Base-by-base conservation (phyloP, 1,139 yeast species). In the Kluyveromyces sp. region DNA sequence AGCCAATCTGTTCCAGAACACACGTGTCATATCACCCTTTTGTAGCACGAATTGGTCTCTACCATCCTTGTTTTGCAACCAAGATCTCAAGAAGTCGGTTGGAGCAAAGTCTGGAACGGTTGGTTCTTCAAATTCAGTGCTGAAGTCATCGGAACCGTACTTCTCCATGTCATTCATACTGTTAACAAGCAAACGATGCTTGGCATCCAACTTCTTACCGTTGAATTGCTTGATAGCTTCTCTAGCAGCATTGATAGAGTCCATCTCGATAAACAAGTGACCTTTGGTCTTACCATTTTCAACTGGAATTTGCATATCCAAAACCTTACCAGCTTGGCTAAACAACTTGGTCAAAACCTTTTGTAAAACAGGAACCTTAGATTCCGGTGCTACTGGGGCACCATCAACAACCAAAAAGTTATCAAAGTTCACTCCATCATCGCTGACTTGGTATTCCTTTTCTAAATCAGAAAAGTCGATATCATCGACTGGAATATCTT, bases 331-430 rank as follows among this genome's bases (percentile, higher is more conserved):
- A 38, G 85, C 92, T 51, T 79, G 75, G 49, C 79, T 71, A 63
- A 92, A 83, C 50, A 87, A 75, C 71, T 90, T 92, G 60, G 77
- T 79, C 61, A 94, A 76, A 45, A 94, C 97, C 65, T 87, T 90
- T 59, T 82, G 77, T 63, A 94, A 78, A 47, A 86, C 81, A 42
- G 89, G 86, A 39, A 82, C 87, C 69, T 94, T 94, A 47, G 88
- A 68, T 63, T 84, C 95, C 47, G 97, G 96, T 27, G 96, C 95
- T 53, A 88, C 74, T 54, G 99, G 99, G 4, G 96, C 92, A 42
- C 98, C 98, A 65, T 89, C 97, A 45, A 89, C 84, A 30, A 92
- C 87, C 49, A 92, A 80, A 63, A 81, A 90, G 60, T 78, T 79
- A 61, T 88, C 96, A 49, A 87, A 74, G 37, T 83, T 80, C 53